These are phyloP conservation scores for Zygosaccharomyces bailii DNA, from an alignment of 805 yeast species.

Conservation along the genomic window DNA sequence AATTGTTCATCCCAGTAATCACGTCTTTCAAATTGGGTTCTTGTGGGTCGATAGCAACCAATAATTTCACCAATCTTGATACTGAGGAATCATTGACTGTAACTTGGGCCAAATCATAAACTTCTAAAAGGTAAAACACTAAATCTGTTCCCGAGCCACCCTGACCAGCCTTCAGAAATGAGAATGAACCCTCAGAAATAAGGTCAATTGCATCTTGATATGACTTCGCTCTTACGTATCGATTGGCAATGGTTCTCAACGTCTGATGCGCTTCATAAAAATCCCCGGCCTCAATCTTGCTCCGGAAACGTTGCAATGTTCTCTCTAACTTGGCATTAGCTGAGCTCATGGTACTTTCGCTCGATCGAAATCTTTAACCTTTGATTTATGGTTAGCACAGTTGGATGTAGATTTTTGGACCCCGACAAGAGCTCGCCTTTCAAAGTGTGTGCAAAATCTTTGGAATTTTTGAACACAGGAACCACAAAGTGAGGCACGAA, in stretches of 20 bases:
- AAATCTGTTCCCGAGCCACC: constrained; percentile 82
- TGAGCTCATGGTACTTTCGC: constrained; percentile 8
- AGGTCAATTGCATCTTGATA: constrained; percentile 71
- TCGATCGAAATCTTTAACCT: background rate
- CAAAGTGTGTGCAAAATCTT: background rate
- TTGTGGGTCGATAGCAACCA: constrained; percentile 41
- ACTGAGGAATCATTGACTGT: constrained; percentile 44
- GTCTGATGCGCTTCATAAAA: constrained; percentile 97
- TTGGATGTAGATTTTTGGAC: background rate
- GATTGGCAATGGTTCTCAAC: constrained; percentile 79
- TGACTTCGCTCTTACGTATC: constrained; percentile 69
- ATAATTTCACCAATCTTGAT: constrained; percentile 45
- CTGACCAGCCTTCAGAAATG: constrained; percentile 64
- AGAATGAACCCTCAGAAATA: constrained; percentile 65
- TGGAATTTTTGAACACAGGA: constrained; percentile 2
- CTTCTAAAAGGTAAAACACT: constrained; percentile 65
- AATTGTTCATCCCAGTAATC: constrained; percentile 59
- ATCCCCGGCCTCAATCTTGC: constrained; percentile 65
- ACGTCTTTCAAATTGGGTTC: constrained; percentile 67
- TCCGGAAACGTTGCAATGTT: constrained; percentile 63
- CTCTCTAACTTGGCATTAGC: constrained; percentile 45
- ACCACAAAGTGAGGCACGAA: background rate
- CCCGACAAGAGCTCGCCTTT: background rate
- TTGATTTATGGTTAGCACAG: background rate
- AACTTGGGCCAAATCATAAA: constrained; percentile 52